Percentiles rank a stretch among this genome's conserved stretches.
These are phyloP conservation scores for Aspergillus costaricaensis DNA, from an alignment of 2,329 filamentous ascomycete species.

Conservation along the genomic window DNA sequence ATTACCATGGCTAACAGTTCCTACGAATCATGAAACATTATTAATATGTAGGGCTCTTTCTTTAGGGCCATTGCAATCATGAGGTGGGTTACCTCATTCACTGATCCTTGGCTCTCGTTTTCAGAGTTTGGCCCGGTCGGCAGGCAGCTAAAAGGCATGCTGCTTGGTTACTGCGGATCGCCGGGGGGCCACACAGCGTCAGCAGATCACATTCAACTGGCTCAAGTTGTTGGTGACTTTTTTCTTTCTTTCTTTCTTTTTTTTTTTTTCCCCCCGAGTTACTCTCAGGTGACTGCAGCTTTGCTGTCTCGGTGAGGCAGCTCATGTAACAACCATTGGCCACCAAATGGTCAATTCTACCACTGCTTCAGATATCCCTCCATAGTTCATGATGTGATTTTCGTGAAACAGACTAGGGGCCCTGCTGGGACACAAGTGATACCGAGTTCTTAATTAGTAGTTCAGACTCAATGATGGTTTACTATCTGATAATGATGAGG, in stretches of 20 bases:
- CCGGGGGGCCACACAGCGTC: conserved; percentile 8
- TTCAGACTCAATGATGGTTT: not conserved
- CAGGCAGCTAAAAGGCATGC: conserved; percentile 1
- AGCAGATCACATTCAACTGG: conserved; percentile 7
- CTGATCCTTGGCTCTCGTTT: conserved; percentile 5
- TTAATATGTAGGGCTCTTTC: not conserved
- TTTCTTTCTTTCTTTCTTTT: not conserved
- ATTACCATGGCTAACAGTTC: not conserved
- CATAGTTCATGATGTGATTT: not conserved
- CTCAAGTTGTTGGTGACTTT: not conserved
- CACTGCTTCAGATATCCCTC: not conserved
- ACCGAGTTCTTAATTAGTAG: not conserved
- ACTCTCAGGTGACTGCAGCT: conserved; percentile 10
- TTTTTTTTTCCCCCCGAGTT: not conserved
- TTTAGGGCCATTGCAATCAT: not conserved
- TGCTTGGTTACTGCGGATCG: conserved; percentile 6
- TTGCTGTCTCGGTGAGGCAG: not conserved
- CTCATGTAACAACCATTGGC: not conserved
- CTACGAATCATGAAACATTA: not conserved
- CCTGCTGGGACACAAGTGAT: not conserved
- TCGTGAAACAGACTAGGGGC: not conserved
- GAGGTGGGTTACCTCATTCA: not conserved
- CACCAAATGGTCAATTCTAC: not conserved
- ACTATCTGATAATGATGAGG: not conserved
- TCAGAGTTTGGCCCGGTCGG: conserved; percentile 7